A percentile compares a stretch with the other conserved stretches of the same genome.
Conservation (phyloP, 805 yeast genomes). For the Pichia paraexigua region DNA sequence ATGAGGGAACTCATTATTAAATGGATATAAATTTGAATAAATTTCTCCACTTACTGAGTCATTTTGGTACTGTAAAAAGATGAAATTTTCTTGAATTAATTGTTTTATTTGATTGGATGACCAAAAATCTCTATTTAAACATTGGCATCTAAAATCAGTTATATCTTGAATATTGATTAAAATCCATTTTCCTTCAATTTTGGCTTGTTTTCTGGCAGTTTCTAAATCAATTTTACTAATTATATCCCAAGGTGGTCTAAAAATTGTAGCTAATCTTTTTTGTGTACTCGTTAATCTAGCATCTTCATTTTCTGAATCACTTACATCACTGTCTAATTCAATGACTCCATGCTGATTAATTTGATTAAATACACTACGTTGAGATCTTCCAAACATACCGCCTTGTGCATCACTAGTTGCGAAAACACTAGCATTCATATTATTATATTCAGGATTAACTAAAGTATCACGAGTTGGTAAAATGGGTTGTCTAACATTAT, state of each 20-base stretch:
- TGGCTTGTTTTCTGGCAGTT: conserved; percentile 62
- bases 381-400: conserved; percentile 42
- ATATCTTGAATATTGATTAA: conserved; percentile 82
- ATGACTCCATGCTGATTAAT: conserved; percentile 32
- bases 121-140: conserved; percentile 92
- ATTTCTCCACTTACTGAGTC: conserved; percentile 69
- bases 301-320: conserved; percentile 32
- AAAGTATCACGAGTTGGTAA: conserved; percentile 68
- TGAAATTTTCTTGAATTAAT: conserved; percentile 55
- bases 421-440: not conserved
- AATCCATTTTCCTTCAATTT: conserved; percentile 65
- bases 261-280: conserved; percentile 68
- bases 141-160: conserved; percentile 80
- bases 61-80: conserved; percentile 78
- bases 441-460: not conserved
- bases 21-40: conserved; percentile 66
- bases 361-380: conserved; percentile 55
- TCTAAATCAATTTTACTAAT: conserved; percentile 65
- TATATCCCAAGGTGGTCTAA: conserved; percentile 90
- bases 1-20: conserved; percentile 68
- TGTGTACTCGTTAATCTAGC: conserved; percentile 36
- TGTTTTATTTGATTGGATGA: conserved; percentile 57
- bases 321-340: conserved; percentile 30
- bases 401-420: conserved; percentile 17
- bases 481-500: conserved; percentile 66